Base-by-base conservation (phyloP, 768 basidiomycete genomes). In the Chlorophyllum brunneum region DNA sequence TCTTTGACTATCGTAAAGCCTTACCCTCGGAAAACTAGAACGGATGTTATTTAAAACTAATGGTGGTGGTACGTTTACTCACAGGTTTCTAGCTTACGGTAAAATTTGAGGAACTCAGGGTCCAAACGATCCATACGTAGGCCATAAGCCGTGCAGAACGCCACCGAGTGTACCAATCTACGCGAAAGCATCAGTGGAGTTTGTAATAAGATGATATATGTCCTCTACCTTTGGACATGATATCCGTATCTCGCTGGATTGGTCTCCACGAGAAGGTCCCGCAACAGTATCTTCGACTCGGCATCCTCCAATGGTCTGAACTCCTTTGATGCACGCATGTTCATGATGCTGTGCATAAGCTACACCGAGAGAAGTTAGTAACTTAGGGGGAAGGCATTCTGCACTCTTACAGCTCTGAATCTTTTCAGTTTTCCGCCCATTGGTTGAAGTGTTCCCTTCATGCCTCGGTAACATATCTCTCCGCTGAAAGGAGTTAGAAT, bases 301-400 rank as follows among this genome's bases (percentile, higher is more conserved):
- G 57, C 29, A 1, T 56, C 48, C 41, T 66, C 62, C 11, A 66
- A 30, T 5, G 57, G 16, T 41, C 61, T 63, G 36, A 61, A 66
- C 7, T 47, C 43, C 5, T 56, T 54, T 7, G 62, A 56, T 11
- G 61, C 58, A 44, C 63, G 60, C 6, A 61, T 51, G 16, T 59
- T 44, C 57, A 66, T 56, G 15, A 59, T 58, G 0, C 57, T 59
- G 39, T 58, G 59, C 61, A 65, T 63, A 7, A 65, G 54, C 63
- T 64, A 23, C n/a, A n/a, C n/a, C n/a, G 3, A 27, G 18, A 38
- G 1, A 34, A 6, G n/a, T 27, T 7, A n/a, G 15, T n/a, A 22
- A 18, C n/a, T 33, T 24, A 26, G 2, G 11, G 16, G 4, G 2
- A 20, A 16, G 6, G 9, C 3, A 11, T n/a, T 13, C 10, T 20